Percentiles rank a stretch among this genome's conserved stretches.
phyloP scores from a whole-genome alignment of 106 monocot genomes.

The Platanthera guangdongensis region DNA sequence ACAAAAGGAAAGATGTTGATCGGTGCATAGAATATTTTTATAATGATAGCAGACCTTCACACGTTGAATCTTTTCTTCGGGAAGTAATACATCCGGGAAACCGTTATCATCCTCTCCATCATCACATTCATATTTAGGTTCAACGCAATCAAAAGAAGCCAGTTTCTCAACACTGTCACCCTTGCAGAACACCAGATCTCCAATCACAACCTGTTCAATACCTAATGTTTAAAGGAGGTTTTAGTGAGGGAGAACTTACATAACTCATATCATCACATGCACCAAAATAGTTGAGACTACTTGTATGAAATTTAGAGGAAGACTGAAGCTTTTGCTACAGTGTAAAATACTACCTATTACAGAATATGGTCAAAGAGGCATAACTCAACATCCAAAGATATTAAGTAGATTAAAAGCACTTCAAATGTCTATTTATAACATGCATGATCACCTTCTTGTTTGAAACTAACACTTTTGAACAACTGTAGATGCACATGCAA shows the following conservation, averaged over 20 bases:
- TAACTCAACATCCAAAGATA: not conserved
- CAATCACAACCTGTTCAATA: constrained; percentile 56
- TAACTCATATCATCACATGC: not conserved
- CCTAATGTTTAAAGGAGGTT: constrained; percentile 33
- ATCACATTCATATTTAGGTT: constrained; percentile 33
- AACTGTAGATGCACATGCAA: not conserved
- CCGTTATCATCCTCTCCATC: constrained; percentile 19
- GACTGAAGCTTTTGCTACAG: not conserved
- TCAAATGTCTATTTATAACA: not conserved
- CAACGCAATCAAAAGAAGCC: constrained; percentile 21
- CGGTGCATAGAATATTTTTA: not conserved
- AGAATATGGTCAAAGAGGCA: not conserved
- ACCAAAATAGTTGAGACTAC: not conserved
- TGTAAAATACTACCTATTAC: not conserved
- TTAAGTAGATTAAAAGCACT: not conserved
- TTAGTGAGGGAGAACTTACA: not conserved
- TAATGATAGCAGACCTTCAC: constrained; percentile 49
- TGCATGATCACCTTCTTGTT: not conserved
- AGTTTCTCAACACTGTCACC: constrained; percentile 23
- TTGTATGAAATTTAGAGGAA: too few relatives aligned
- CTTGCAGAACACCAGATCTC: constrained; percentile 86
- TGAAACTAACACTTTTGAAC: not conserved
- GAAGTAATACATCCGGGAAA: constrained; percentile 28
- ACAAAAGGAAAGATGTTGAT: not conserved
- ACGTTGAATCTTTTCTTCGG: constrained; percentile 46